A percentile compares a stretch with the other conserved stretches of the same genome.
phyloP scores from a whole-genome alignment of 257 asterid species.

The Fraxinus cuspidata region DNA sequence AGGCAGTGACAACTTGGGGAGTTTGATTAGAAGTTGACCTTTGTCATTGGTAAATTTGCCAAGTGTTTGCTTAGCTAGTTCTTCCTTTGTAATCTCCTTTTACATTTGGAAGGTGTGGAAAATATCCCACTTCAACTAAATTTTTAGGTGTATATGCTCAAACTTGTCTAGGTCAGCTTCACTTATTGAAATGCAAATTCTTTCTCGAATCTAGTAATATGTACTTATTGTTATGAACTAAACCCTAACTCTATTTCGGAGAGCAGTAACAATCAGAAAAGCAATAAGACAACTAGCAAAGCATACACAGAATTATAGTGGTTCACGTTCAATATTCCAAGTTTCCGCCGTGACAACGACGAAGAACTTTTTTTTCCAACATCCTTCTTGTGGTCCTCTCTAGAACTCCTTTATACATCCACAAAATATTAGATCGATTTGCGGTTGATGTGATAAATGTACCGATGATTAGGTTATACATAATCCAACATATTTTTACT shows the following conservation, averaged over 20 bases:
- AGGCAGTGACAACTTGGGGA: constrained; percentile 51
- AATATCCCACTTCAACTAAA: constrained; percentile 22
- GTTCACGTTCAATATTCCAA: background rate
- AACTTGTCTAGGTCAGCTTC: background rate
- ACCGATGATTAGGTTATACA: too few relatives aligned
- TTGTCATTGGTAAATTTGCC: constrained; percentile 31
- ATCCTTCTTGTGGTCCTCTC: too few relatives aligned
- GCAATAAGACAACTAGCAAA: too few relatives aligned
- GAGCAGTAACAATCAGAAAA: background rate
- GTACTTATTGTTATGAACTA: background rate
- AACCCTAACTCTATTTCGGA: background rate
- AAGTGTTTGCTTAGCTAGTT: constrained; percentile 22
- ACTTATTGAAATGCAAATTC: background rate
- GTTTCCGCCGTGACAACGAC: too few relatives aligned
- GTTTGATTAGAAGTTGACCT: constrained; percentile 29
- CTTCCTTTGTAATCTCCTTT: background rate
- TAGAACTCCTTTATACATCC: too few relatives aligned
- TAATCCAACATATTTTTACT: too few relatives aligned
- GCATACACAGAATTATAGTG: background rate
- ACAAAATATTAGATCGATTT: background rate
- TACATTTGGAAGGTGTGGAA: constrained; percentile 25
- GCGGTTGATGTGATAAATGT: background rate
- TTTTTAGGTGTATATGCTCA: constrained; percentile 14
- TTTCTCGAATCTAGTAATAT: background rate
- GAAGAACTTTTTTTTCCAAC: too few relatives aligned